Evolutionary conservation across 2,329 filamentous ascomycete genomes (phyloP).

Genomic region (Hyphodiscus sp.): DNA sequence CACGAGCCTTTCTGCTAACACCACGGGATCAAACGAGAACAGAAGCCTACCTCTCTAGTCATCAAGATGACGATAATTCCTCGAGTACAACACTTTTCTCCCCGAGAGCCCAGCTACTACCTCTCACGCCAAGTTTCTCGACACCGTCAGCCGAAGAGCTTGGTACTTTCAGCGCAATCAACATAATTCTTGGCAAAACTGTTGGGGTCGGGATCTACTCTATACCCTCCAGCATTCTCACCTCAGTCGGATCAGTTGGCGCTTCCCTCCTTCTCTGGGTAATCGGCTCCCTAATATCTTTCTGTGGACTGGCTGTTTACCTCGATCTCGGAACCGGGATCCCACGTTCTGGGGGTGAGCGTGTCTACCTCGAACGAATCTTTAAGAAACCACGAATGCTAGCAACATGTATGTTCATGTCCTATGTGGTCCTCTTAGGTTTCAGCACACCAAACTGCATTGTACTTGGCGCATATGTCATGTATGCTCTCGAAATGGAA

Average conservation of each 20-base stretch:
- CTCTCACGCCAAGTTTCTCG: constrained; percentile 13
- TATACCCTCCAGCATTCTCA: constrained; percentile 50
- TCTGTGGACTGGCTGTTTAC: constrained; percentile 40
- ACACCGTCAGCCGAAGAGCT: constrained; percentile 24
- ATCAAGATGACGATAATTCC: constrained; percentile 11
- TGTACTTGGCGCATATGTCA: constrained; percentile 44
- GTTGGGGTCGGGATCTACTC: constrained; percentile 45
- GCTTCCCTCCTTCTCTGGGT: constrained; percentile 49
- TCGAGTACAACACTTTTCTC: constrained; percentile 15
- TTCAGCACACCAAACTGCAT: constrained; percentile 47
- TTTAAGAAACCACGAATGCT: constrained; percentile 44
- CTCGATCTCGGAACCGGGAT: constrained; percentile 41
- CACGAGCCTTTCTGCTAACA: constrained; percentile 15
- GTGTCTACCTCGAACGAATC: constrained; percentile 48
- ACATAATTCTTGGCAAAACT: constrained; percentile 34
- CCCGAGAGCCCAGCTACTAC: constrained; percentile 12
- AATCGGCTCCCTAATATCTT: constrained; percentile 40
- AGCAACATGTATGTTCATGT: constrained; percentile 46
- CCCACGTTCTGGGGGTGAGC: constrained; percentile 43
- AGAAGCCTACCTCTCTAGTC: no score
- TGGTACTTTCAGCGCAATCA: constrained; percentile 33
- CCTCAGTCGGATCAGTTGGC: constrained; percentile 47
- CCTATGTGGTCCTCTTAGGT: constrained; percentile 43
- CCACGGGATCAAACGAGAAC: neutral
- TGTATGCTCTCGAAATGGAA: constrained; percentile 37